phyloP scores from a whole-genome alignment of 768 basidiomycete species.

The Serendipita sp. region DNA sequence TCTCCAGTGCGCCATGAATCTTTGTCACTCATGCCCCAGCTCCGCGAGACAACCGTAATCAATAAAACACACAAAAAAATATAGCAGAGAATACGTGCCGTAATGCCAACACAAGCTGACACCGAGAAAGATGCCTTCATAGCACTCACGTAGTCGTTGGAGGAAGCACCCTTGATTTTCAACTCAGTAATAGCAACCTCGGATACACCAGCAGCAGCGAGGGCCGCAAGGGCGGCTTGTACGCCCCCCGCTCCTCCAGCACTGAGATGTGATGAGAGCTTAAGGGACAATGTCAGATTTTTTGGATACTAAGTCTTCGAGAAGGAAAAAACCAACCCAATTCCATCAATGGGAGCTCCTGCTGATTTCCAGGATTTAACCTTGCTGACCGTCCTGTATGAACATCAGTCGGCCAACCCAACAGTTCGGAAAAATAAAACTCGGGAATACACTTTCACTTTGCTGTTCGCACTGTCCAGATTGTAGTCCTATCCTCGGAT shows the following conservation, averaged over 20 bases:
- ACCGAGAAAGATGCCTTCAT: constrained; percentile 30
- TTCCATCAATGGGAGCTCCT: not conserved
- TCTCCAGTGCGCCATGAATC: constrained; percentile 32
- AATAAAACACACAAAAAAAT: not conserved
- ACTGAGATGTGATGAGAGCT: not conserved
- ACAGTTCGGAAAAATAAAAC: too few species aligned
- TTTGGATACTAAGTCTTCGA: too few species aligned
- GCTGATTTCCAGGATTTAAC: not conserved
- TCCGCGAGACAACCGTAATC: not conserved
- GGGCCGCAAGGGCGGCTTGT: constrained; percentile 27
- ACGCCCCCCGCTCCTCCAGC: constrained; percentile 27
- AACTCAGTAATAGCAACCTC: constrained; percentile 33
- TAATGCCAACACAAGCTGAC: constrained; percentile 30
- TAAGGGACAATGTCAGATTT: not conserved
- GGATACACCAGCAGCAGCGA: constrained; percentile 28
- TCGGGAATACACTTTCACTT: too few species aligned
- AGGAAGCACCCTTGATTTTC: constrained; percentile 19
- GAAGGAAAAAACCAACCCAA: not conserved
- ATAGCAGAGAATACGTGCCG: constrained; percentile 17
- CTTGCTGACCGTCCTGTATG: not conserved
- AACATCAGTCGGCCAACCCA: too few species aligned
- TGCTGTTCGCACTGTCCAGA: not conserved
- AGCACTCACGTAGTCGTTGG: constrained; percentile 31
- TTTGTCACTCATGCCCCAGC: constrained; percentile 13
- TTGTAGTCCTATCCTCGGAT: not conserved